Percentiles rank a stretch among this genome's conserved stretches.
These are phyloP conservation scores for Phyllostachys edulis DNA, from an alignment of 176 grass and related monocot species.

Conservation along the genomic window DNA sequence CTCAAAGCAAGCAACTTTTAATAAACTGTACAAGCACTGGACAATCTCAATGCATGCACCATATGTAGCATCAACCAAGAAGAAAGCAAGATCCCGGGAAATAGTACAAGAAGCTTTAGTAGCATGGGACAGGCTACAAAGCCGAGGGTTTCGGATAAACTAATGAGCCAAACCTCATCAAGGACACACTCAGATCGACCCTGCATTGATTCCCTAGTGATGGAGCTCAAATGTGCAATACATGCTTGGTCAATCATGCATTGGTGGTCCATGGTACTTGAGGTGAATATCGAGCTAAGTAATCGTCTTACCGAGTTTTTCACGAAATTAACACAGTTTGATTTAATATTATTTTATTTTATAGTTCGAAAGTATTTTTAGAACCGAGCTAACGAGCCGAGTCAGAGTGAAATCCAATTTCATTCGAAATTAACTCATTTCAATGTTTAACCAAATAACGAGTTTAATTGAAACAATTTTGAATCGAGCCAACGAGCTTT, in stretches of 20 bases:
- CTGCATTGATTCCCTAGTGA: background rate
- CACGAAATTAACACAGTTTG: too few species aligned
- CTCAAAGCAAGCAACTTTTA: background rate
- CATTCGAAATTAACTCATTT: too few species aligned
- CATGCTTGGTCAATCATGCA: background rate
- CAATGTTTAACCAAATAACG: too few species aligned
- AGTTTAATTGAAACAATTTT: too few species aligned
- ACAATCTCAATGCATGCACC: background rate
- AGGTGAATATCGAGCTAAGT: too few species aligned
- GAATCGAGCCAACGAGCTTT: too few species aligned
- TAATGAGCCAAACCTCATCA: background rate
- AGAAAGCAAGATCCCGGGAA: background rate
- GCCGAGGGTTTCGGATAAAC: background rate
- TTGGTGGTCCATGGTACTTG: background rate
- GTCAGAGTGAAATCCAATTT: too few species aligned
- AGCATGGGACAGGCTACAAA: slow-evolving; percentile 15
- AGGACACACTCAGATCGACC: background rate
- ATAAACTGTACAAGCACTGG: background rate
- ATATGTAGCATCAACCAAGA: background rate
- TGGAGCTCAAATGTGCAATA: background rate
- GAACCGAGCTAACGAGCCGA: too few species aligned
- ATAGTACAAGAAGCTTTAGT: background rate
- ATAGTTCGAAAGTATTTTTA: too few species aligned
- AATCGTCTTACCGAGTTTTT: too few species aligned
- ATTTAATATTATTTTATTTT: too few species aligned